Percentiles rank a stretch among this genome's conserved stretches.
Conservation (phyloP, 2,329 filamentous ascomycete genomes). For the Fusarium chlamydosporum region DNA sequence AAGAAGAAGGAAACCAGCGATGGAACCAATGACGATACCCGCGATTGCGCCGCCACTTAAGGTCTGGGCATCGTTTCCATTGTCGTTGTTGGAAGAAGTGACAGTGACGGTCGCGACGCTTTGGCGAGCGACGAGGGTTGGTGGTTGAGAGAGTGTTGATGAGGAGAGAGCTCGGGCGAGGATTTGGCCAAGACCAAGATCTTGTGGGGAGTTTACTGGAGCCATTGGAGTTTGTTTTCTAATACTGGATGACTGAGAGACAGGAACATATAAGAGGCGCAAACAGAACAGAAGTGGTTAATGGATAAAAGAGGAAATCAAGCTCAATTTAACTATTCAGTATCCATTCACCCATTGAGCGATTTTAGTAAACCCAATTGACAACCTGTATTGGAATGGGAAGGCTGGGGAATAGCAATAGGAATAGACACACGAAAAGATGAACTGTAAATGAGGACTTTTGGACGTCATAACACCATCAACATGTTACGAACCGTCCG, state of each 20-base stretch:
- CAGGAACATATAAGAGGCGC: neutral
- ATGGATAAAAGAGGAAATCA: neutral
- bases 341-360: neutral
- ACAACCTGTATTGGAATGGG: neutral
- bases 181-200: constrained; percentile 34
- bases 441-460: constrained; percentile 11
- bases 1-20: constrained; percentile 55
- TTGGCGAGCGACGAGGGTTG: constrained; percentile 43
- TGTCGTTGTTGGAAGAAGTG: constrained; percentile 32
- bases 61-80: constrained; percentile 27
- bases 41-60: constrained; percentile 64
- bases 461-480: constrained; percentile 40
- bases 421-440: neutral
- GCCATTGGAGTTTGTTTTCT: constrained; percentile 31
- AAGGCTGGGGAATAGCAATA: constrained; percentile 14
- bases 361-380: constrained; percentile 13
- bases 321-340: constrained; percentile 14
- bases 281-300: neutral
- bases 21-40: constrained; percentile 29
- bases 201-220: constrained; percentile 31
- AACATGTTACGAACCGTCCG: constrained; percentile 13
- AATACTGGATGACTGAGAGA: neutral
- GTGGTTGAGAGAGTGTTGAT: constrained; percentile 25
- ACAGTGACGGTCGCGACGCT: constrained; percentile 53
- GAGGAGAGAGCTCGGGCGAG: constrained; percentile 36